phyloP scores from a whole-genome alignment of 2,329 filamentous ascomycete species.

The Bipolaris oryzae region DNA sequence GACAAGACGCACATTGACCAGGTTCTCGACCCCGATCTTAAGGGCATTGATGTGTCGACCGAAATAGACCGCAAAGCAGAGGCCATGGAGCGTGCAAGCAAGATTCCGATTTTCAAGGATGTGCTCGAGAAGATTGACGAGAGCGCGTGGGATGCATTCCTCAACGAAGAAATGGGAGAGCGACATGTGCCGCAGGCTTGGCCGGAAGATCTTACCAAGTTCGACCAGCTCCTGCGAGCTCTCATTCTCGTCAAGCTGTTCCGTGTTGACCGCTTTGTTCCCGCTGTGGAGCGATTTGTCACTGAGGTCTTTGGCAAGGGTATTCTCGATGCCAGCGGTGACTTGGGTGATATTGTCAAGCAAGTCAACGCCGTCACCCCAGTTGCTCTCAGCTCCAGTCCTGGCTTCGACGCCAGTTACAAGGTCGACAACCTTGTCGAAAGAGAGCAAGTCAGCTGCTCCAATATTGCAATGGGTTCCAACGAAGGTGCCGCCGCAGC shows the following conservation, averaged over 20 bases:
- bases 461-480: constrained; percentile 98
- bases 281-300: constrained; percentile 89
- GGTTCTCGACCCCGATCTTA: constrained; percentile 78
- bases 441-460: constrained; percentile 79
- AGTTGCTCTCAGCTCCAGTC: constrained; percentile 89
- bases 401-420: constrained; percentile 97
- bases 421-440: constrained; percentile 97
- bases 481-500: constrained; percentile 91
- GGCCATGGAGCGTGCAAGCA: constrained; percentile 70
- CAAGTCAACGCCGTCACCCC: constrained; percentile 85
- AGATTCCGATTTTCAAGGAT: constrained; percentile 74
- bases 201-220: constrained; percentile 66
- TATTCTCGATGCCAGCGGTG: constrained; percentile 82
- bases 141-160: constrained; percentile 79
- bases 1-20: constrained; percentile 86
- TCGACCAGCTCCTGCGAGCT: constrained; percentile 80
- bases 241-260: constrained; percentile 92
- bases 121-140: constrained; percentile 67
- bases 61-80: constrained; percentile 68
- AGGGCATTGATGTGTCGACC: constrained; percentile 79
- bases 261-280: constrained; percentile 93
- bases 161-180: constrained; percentile 85
- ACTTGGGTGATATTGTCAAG: constrained; percentile 82
- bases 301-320: constrained; percentile 81
- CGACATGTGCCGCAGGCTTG: constrained; percentile 79